Percentiles rank a stretch among this genome's conserved stretches.
These are phyloP conservation scores for Fistulinella cinereoalba DNA, from an alignment of 1,284 basidiomycete genomes.

Conservation along the genomic window DNA sequence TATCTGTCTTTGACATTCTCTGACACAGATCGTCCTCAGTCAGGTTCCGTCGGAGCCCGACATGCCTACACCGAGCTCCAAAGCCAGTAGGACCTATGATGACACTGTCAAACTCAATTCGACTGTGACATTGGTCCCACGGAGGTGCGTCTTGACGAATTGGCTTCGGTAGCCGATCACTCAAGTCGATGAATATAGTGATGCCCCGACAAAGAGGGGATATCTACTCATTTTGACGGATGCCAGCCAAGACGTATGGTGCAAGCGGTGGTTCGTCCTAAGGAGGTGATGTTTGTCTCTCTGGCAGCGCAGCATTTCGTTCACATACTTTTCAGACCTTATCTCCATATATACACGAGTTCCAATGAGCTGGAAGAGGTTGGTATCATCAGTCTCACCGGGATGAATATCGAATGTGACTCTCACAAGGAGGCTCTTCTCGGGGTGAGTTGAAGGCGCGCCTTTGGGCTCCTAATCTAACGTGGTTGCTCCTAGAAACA, in stretches of 20 bases:
- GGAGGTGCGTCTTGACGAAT: slow-evolving; percentile 49
- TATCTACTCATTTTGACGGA: slow-evolving; percentile 77
- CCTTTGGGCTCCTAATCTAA: slow-evolving; percentile 9
- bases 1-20: slow-evolving; percentile 2
- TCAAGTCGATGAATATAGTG: slow-evolving; percentile 43
- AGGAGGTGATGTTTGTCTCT: slow-evolving; percentile 55
- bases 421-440: slow-evolving; percentile 84
- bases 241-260: slow-evolving; percentile 79
- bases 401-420: slow-evolving; percentile 84
- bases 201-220: slow-evolving; percentile 82
- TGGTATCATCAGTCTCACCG: slow-evolving; percentile 79
- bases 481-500: slow-evolving; percentile 55
- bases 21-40: slow-evolving; percentile 66
- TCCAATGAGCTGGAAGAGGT: slow-evolving; percentile 83
- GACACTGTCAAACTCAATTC: slow-evolving; percentile 68
- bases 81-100: slow-evolving; percentile 34
- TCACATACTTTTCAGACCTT: slow-evolving; percentile 57
- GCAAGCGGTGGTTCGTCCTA: slow-evolving; percentile 84
- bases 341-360: slow-evolving; percentile 82
- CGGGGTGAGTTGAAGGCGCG: slow-evolving; percentile 55
- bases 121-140: slow-evolving; percentile 66
- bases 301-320: background rate
- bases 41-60: slow-evolving; percentile 59
- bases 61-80: slow-evolving; percentile 34
- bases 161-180: slow-evolving; percentile 4